Evolutionary conservation across 331 rosid genomes (phyloP).

Genomic region (Ulmus americana): DNA sequence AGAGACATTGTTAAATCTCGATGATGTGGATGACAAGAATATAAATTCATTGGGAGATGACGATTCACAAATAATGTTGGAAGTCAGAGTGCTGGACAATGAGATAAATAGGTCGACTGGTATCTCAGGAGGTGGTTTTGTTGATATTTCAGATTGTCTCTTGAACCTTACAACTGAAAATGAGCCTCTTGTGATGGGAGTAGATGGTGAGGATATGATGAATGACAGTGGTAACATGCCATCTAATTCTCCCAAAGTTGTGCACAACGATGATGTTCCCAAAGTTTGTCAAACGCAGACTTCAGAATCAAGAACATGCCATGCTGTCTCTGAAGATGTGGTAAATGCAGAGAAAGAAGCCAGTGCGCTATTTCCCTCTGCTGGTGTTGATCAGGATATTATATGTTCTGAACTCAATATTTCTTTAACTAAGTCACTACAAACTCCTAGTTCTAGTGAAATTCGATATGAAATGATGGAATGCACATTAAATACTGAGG

Average conservation of each 20-base stretch:
- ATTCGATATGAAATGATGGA: slow-evolving; percentile 21
- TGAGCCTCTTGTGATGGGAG: slow-evolving; percentile 28
- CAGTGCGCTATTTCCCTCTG: slow-evolving; percentile 18
- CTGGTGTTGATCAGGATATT: slow-evolving; percentile 22
- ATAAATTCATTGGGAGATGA: slow-evolving; percentile 13
- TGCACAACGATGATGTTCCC: slow-evolving; percentile 30
- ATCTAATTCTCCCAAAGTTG: slow-evolving; percentile 39
- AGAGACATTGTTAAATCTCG: slow-evolving; percentile 13
- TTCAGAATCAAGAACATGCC: slow-evolving; percentile 18
- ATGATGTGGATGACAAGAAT: slow-evolving; percentile 26
- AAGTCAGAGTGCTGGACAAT: slow-evolving; percentile 12
- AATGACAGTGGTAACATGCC: slow-evolving; percentile 31
- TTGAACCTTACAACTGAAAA: slow-evolving; percentile 34
- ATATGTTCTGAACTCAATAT: slow-evolving; percentile 29
- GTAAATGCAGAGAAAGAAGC: slow-evolving; percentile 21
- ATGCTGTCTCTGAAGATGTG: slow-evolving; percentile 23
- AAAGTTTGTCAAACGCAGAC: slow-evolving; percentile 27
- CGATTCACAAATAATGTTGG: neutral
- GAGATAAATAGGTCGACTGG: slow-evolving; percentile 25
- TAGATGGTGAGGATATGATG: slow-evolving; percentile 37
- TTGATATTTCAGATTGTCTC: slow-evolving; percentile 33
- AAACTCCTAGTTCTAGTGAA: slow-evolving; percentile 23
- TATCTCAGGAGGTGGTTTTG: slow-evolving; percentile 23
- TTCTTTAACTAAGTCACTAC: slow-evolving; percentile 20
- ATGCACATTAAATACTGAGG: slow-evolving; percentile 59